Percentiles rank a stretch among this genome's conserved stretches.
Conservation (phyloP, 345 rosid genomes). For the Kandelia obovata region DNA sequence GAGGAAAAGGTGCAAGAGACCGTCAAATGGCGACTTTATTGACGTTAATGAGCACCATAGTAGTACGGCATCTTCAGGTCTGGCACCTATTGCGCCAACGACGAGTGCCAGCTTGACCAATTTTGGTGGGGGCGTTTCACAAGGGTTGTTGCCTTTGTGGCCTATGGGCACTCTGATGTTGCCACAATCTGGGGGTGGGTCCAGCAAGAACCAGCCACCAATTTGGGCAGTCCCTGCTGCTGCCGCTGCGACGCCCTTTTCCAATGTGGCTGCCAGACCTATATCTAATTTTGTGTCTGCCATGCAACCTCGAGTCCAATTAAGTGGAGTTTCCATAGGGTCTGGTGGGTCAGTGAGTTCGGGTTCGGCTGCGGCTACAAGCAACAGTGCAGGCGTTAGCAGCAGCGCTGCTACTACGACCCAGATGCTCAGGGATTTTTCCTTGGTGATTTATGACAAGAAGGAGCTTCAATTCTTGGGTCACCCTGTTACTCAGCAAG, state of each 20-base stretch:
- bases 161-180: constrained; percentile 36
- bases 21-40: constrained; percentile 44
- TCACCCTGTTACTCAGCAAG: constrained; percentile 23
- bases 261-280: constrained; percentile 39
- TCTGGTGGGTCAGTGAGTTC: constrained; percentile 3
- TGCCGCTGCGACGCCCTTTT: constrained; percentile 37
- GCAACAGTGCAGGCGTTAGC: not conserved
- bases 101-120: not conserved
- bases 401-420: not conserved
- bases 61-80: constrained; percentile 49
- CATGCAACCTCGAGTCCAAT: constrained; percentile 19
- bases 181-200: constrained; percentile 26
- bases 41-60: constrained; percentile 38
- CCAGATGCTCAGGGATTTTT: constrained; percentile 53
- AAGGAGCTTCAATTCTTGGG: constrained; percentile 68
- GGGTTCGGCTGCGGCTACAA: constrained; percentile 18
- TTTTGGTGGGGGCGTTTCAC: constrained; percentile 6
- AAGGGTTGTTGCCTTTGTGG: constrained; percentile 54
- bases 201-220: constrained; percentile 33
- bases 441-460: constrained; percentile 61
- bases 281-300: constrained; percentile 41
- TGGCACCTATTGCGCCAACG: constrained; percentile 51
- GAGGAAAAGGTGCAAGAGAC: constrained; percentile 46
- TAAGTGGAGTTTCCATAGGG: constrained; percentile 11
- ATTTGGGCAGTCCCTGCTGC: constrained; percentile 55